These are phyloP conservation scores for Rhododendron griersonianum DNA, from an alignment of 148 eudicot genomes.

Conservation along the genomic window DNA sequence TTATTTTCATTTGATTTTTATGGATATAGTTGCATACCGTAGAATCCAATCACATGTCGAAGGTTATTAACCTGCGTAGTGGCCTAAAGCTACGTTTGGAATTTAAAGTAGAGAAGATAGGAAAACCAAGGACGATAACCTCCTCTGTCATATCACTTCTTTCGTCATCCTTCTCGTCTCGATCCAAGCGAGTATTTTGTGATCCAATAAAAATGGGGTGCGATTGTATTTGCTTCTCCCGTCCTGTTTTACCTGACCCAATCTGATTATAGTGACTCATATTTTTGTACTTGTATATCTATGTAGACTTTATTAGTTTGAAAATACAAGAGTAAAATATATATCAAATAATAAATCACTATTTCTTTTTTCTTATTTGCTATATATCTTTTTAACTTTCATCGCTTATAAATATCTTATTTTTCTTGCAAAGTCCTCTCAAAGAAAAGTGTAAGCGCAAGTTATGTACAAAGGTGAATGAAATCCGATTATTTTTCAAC, in stretches of 20 bases:
- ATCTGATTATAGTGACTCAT: too few species aligned
- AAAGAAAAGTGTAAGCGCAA: neutral
- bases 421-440: neutral
- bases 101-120: too few species aligned
- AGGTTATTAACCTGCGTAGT: too few species aligned
- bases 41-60: neutral
- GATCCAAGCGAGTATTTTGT: neutral
- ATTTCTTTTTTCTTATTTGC: too few species aligned
- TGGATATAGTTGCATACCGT: too few species aligned
- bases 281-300: neutral
- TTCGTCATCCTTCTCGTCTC: neutral
- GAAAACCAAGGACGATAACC: neutral
- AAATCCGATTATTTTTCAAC: neutral
- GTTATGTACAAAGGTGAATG: neutral
- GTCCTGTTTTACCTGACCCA: too few species aligned
- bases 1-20: too few species aligned
- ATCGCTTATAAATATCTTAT: neutral
- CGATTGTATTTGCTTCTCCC: too few species aligned
- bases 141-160: neutral
- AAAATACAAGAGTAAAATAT: neutral
- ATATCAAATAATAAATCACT: neutral
- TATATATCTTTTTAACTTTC: neutral
- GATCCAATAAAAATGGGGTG: neutral
- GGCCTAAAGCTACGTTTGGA: too few species aligned
- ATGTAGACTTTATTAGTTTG: neutral